phyloP scores from a whole-genome alignment of 441 rosid species.

The Populus hybrid region DNA sequence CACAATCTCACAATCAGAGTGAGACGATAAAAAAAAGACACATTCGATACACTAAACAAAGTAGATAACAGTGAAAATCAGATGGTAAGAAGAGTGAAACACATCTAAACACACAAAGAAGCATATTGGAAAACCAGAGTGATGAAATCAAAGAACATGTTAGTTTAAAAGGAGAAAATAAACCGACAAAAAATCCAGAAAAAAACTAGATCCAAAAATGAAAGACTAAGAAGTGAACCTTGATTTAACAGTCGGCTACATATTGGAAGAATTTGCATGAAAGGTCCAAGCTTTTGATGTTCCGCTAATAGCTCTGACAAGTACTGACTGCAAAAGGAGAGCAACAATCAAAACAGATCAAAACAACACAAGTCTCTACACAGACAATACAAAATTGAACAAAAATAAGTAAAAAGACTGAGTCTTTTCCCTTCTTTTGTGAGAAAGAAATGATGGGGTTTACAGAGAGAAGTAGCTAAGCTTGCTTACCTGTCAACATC shows the following conservation, averaged over 20 bases:
- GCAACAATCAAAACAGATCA: conserved; percentile 34
- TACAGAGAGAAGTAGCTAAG: neutral
- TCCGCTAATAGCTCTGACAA: conserved; percentile 81
- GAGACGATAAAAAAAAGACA: neutral
- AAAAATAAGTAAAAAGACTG: neutral
- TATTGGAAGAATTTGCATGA: conserved; percentile 86
- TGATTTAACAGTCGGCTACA: conserved; percentile 90
- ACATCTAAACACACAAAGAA: neutral
- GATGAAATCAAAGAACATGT: neutral
- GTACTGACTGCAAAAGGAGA: conserved; percentile 59
- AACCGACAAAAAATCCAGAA: conserved; percentile 14
- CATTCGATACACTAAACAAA: neutral
- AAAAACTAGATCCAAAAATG: conserved; percentile 57
- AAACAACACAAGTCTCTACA: conserved; percentile 21
- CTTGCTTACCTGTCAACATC: conserved; percentile 77
- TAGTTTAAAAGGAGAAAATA: neutral
- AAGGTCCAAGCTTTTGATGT: conserved; percentile 96
- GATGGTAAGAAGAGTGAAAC: neutral
- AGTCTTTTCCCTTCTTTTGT: neutral
- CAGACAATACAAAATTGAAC: neutral
- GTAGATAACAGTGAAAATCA: neutral
- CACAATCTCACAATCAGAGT: neutral
- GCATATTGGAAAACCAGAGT: neutral
- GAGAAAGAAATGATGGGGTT: neutral
- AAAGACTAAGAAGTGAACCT: conserved; percentile 46